A percentile compares a stretch with the other conserved stretches of the same genome.
These are phyloP conservation scores for Kuraishia cidri DNA, from an alignment of 805 yeast genomes.

Conservation along the genomic window DNA sequence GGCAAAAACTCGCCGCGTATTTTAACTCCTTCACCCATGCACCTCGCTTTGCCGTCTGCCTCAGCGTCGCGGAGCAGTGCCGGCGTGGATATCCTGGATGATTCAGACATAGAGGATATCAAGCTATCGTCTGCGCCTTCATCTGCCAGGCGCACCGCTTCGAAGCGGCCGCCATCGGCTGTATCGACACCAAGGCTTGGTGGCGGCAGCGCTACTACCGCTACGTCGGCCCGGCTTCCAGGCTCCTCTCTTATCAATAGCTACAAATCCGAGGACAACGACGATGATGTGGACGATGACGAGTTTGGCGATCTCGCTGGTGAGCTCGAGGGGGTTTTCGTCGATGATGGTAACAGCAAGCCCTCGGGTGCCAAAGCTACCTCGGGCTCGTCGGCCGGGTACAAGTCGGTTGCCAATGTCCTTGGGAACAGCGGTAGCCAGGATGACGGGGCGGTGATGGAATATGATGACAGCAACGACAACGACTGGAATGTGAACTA, in stretches of 20 bases:
- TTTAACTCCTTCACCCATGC: no score
- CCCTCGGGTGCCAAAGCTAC: not conserved
- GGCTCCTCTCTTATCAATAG: no score
- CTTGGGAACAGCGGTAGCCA: constrained; percentile 1
- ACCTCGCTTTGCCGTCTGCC: no score
- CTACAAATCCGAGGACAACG: not conserved
- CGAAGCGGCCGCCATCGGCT: not conserved
- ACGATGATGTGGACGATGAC: constrained; percentile 1
- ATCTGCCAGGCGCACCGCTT: not conserved
- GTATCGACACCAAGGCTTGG: not conserved
- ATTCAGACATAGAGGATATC: not conserved
- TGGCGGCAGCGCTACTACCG: not conserved
- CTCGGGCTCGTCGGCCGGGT: not conserved
- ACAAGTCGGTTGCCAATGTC: no score
- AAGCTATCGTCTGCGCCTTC: no score
- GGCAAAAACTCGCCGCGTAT: no score
- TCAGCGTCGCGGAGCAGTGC: no score
- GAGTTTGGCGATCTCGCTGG: constrained; percentile 2
- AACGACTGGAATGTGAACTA: constrained; percentile 4
- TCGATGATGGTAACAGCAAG: constrained; percentile 1
- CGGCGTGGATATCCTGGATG: no score
- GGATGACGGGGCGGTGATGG: not conserved
- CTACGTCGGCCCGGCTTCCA: not conserved
- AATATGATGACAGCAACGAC: not conserved
- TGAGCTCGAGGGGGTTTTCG: constrained; percentile 1